These are phyloP conservation scores for Pichia ethanolica DNA, from an alignment of 805 yeast species.

Conservation along the genomic window DNA sequence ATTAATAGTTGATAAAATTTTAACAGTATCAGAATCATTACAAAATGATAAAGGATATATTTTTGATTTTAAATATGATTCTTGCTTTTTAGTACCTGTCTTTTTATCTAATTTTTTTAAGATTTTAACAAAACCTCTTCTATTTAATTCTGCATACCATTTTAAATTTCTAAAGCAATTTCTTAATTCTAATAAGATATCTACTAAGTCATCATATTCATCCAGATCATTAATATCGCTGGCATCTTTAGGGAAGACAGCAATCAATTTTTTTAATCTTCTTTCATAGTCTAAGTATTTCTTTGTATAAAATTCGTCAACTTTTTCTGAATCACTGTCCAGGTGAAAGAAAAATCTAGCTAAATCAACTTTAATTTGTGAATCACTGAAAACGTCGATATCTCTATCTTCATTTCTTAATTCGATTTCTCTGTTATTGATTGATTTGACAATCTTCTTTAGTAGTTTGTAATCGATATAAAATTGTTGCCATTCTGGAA, in stretches of 20 bases:
- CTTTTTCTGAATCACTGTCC: constrained; percentile 75
- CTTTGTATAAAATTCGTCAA: constrained; percentile 68
- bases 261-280: constrained; percentile 45
- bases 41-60: constrained; percentile 73
- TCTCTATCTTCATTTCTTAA: constrained; percentile 18
- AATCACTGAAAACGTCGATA: constrained; percentile 31
- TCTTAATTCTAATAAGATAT: constrained; percentile 68
- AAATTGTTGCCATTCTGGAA: constrained; percentile 84
- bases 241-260: constrained; percentile 25
- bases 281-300: constrained; percentile 70
- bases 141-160: constrained; percentile 92
- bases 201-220: constrained; percentile 57
- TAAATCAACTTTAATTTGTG: constrained; percentile 39
- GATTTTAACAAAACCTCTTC: constrained; percentile 82
- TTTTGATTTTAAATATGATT: constrained; percentile 54
- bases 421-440: constrained; percentile 38
- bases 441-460: constrained; percentile 69
- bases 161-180: constrained; percentile 72
- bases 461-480: constrained; percentile 82
- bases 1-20: constrained; percentile 46
- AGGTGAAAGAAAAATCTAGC: constrained; percentile 69
- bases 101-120: constrained; percentile 88
- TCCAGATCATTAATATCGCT: constrained; percentile 31
- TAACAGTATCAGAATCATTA: constrained; percentile 53
- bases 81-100: constrained; percentile 51